Percentiles rank a stretch among this genome's conserved stretches.
These are phyloP conservation scores for Pseudonitzschia pungens DNA, from an alignment of 108 stramenopile species.

Conservation along the genomic window DNA sequence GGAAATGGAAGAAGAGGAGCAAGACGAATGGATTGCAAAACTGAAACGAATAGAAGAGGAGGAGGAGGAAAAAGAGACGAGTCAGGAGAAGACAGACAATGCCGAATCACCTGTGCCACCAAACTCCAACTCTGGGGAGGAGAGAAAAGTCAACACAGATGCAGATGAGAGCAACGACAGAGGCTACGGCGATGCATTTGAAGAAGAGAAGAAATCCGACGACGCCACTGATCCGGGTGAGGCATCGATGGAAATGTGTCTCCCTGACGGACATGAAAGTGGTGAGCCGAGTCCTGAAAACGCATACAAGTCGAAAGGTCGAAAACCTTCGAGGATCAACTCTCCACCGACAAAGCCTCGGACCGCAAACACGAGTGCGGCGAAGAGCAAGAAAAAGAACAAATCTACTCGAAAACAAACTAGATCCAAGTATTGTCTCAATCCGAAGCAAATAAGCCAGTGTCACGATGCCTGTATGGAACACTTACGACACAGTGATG, in stretches of 20 bases:
- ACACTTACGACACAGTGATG: slow-evolving; percentile 85
- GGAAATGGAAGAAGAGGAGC: slow-evolving; percentile 27
- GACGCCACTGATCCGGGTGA: neutral
- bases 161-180: neutral
- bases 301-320: neutral
- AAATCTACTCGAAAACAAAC: slow-evolving; percentile 11
- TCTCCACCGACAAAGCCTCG: slow-evolving; percentile 14
- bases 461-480: slow-evolving; percentile 72
- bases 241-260: no score
- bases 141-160: slow-evolving; percentile 4
- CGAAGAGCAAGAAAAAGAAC: neutral
- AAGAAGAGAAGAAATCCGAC: neutral
- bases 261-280: no score
- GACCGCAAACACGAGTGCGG: slow-evolving; percentile 27
- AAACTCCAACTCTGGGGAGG: neutral
- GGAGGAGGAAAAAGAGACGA: slow-evolving; percentile 16
- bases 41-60: slow-evolving; percentile 18
- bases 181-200: neutral
- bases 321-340: neutral
- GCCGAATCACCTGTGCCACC: neutral
- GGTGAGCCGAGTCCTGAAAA: no score
- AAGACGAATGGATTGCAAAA: slow-evolving; percentile 25
- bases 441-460: slow-evolving; percentile 54
- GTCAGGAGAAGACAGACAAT: neutral
- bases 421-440: slow-evolving; percentile 52